Conservation (phyloP, 73 alveolate species). For the Effrenium voratum region DNA sequence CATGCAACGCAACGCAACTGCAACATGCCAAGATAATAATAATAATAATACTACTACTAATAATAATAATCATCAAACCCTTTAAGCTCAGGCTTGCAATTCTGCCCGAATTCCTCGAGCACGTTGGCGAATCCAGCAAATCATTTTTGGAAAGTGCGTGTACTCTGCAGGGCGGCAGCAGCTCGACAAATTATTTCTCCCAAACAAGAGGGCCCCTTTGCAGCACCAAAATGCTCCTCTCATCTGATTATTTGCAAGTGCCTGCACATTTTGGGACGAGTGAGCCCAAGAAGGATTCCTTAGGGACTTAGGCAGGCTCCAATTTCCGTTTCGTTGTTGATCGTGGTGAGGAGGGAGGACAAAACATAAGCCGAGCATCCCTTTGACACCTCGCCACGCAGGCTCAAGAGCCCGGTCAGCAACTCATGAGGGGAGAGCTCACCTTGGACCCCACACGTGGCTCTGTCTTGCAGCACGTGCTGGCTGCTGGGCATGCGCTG, state of each 20-base stretch:
- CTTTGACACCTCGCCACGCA: constrained; percentile 80
- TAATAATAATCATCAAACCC: too few relatives aligned
- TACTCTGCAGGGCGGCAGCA: too few relatives aligned
- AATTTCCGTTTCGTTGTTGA: not conserved
- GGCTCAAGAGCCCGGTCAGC: constrained; percentile 69
- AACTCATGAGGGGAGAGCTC: constrained; percentile 78
- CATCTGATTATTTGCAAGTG: too few relatives aligned
- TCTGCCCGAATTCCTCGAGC: not conserved
- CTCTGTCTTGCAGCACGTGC: not conserved
- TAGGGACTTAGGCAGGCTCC: not conserved
- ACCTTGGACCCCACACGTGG: constrained; percentile 4
- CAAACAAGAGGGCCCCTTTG: not conserved
- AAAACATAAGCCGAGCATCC: not conserved
- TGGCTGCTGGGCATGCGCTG: not conserved
- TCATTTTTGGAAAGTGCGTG: not conserved
- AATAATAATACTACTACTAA: too few relatives aligned
- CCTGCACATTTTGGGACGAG: too few relatives aligned
- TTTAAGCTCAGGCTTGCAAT: too few relatives aligned
- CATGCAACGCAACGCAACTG: too few relatives aligned
- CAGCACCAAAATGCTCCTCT: not conserved
- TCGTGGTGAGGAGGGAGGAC: not conserved
- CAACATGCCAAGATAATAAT: too few relatives aligned
- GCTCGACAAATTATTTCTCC: too few relatives aligned
- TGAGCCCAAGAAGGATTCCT: too few relatives aligned
- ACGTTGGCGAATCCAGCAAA: not conserved